Evolutionary conservation across 163 green algal species (phyloP), one percentile per base, ranked within the genome.

Genomic region (Botryococcus braunii): DNA sequence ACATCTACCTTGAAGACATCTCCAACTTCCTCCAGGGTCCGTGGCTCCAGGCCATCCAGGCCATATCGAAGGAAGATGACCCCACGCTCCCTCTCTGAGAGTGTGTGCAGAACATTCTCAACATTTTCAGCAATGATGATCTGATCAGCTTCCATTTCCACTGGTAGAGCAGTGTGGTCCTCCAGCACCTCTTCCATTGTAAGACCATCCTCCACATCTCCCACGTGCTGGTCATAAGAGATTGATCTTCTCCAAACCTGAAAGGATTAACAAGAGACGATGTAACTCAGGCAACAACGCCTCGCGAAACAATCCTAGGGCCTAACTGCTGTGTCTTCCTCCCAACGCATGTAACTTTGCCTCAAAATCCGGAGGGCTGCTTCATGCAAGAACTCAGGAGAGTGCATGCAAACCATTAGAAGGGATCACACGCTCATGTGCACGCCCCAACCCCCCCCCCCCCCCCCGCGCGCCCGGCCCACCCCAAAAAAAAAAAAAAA

Each of bases 11-110:
- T 73, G 65, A 91, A 90, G 47, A 70, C 32, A 1, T 50, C 21
- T 25, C 91, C 91, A 50, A 96, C 87, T 25, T 97, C 88, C 74
- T 96, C 91, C 63, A 97, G 77, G 7, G 92, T 96, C 61, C 78
- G 77, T 69, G 85, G 79, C 38, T 74, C 36, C n/a, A 79, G 83
- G 43, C 91, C 85, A 34, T 84, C 82, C 37, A 97, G 77, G 8
- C 92, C 92, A 70, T 92, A 96, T 31, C 91, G 85, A 79, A 96
- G 80, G 58, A 85, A 78, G 60, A 97, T 40, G 43, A 97, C 82
- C 36, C 69, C 76, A 8, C 75, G 70, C 79, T 97, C 92, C 21
- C 91, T 85, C 38, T 76, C 65, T 5, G 57, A 73, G 38, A 97
- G 83, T 6, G 81, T 89, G 38, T 69, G 35, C 72, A 97, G 77